phyloP scores from a whole-genome alignment of 768 basidiomycete species.

The Suillus luteus region DNA sequence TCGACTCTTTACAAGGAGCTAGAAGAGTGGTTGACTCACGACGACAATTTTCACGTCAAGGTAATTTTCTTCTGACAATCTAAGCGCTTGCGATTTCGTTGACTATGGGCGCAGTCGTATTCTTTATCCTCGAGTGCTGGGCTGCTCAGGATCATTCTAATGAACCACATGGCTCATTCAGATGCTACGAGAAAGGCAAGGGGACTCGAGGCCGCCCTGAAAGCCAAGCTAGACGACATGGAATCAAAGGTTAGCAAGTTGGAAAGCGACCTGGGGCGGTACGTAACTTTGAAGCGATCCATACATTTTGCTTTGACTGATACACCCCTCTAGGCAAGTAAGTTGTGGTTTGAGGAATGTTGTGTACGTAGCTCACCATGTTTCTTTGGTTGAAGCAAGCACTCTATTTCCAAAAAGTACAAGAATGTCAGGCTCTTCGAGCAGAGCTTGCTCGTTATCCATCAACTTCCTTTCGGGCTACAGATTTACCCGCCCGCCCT shows the following conservation, averaged over 20 bases:
- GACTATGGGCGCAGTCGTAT: conserved; percentile 45
- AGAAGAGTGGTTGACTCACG: conserved; percentile 69
- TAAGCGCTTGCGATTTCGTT: conserved; percentile 13
- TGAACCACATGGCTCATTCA: conserved; percentile 79
- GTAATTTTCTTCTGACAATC: conserved; percentile 39
- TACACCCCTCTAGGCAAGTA: conserved; percentile 55
- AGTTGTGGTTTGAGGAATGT: conserved; percentile 32
- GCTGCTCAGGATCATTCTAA: conserved; percentile 77
- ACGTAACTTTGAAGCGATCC: conserved; percentile 33
- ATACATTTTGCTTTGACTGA: conserved; percentile 21
- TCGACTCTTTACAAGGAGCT: conserved; percentile 76
- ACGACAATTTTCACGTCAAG: conserved; percentile 60
- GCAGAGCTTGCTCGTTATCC: conserved; percentile 61
- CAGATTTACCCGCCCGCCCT: conserved; percentile 27
- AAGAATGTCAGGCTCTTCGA: conserved; percentile 69
- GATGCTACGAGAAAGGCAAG: conserved; percentile 72
- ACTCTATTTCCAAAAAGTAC: conserved; percentile 64
- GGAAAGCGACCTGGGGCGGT: conserved; percentile 74
- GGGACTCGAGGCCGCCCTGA: conserved; percentile 59
- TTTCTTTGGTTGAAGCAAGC: conserved; percentile 46
- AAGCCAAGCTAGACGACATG: conserved; percentile 65
- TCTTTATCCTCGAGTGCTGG: conserved; percentile 76
- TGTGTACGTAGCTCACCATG: conserved; percentile 18
- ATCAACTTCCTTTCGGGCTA: conserved; percentile 21
- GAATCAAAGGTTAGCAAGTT: conserved; percentile 58